Evolutionary conservation across 257 asterid species (phyloP).

Genomic region (Nicotiana paniculata): DNA sequence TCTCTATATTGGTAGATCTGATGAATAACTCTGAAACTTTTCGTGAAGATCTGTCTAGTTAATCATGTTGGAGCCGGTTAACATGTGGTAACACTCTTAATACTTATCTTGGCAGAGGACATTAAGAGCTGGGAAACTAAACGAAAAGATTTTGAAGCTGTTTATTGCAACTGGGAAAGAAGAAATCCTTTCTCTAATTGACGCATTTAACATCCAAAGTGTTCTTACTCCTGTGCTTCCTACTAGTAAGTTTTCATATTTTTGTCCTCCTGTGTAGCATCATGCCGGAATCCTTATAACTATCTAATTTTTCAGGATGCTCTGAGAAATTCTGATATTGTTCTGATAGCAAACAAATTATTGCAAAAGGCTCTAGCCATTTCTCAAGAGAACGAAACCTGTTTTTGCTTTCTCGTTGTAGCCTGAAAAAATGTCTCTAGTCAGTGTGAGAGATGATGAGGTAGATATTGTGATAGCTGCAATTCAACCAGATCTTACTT

Average conservation of each 20-base stretch:
- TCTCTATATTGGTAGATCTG: background rate
- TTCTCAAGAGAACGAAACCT: background rate
- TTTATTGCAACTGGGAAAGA: slow-evolving; percentile 82
- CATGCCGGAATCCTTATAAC: slow-evolving; percentile 13
- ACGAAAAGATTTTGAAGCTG: slow-evolving; percentile 76
- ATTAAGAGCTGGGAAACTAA: slow-evolving; percentile 85
- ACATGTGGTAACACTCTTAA: background rate
- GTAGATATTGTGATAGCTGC: slow-evolving; percentile 44
- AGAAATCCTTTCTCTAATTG: slow-evolving; percentile 62
- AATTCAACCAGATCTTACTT: slow-evolving; percentile 61
- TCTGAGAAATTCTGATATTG: slow-evolving; percentile 55
- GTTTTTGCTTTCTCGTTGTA: background rate
- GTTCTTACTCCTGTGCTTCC: slow-evolving; percentile 39
- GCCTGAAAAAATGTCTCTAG: slow-evolving; percentile 21
- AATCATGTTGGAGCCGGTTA: background rate
- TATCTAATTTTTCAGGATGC: slow-evolving; percentile 50
- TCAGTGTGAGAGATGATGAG: slow-evolving; percentile 25
- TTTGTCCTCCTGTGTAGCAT: background rate
- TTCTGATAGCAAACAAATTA: slow-evolving; percentile 5
- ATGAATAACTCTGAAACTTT: background rate
- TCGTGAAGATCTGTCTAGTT: background rate
- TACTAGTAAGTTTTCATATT: slow-evolving; percentile 29
- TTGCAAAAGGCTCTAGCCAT: background rate
- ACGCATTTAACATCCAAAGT: slow-evolving; percentile 63
- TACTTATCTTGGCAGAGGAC: slow-evolving; percentile 54